Conservation (phyloP, 345 rosid species). For the Linum trigynum region DNA sequence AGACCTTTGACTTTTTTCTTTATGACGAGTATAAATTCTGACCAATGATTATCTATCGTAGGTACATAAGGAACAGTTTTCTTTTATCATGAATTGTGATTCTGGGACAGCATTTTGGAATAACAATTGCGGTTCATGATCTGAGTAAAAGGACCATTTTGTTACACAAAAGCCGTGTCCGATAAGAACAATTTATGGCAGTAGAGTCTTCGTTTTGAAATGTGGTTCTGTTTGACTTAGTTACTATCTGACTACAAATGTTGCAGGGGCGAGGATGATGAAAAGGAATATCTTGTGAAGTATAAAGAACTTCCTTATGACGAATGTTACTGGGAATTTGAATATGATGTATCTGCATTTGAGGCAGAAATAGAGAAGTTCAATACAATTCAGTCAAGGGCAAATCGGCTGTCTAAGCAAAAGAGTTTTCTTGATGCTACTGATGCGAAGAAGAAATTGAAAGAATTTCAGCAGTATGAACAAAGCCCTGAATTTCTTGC, state of each 20-base stretch:
- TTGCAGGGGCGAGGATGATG: conserved; percentile 75
- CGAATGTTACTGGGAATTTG: conserved; percentile 98
- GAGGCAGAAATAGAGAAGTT: conserved; percentile 83
- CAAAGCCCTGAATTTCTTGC: conserved; percentile 77
- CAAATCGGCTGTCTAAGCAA: conserved; percentile 44
- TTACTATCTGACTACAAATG: conserved; percentile 14
- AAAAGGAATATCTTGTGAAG: conserved; percentile 83
- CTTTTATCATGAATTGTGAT: no score
- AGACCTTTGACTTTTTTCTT: no score
- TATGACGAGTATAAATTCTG: no score
- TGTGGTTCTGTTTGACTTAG: not conserved
- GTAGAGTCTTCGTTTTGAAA: not conserved
- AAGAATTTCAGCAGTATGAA: conserved; percentile 82
- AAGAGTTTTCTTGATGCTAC: conserved; percentile 33
- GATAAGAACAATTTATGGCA: not conserved
- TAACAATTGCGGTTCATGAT: no score
- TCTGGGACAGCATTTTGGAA: no score
- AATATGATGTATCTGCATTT: conserved; percentile 80
- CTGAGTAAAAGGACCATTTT: no score
- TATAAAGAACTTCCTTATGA: conserved; percentile 93
- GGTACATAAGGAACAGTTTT: no score
- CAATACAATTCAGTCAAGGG: conserved; percentile 52
- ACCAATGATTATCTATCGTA: no score
- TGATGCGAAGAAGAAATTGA: conserved; percentile 52
- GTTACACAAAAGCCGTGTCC: no score